Base-by-base conservation (phyloP, 345 rosid genomes). In the Arabis alpina region DNA sequence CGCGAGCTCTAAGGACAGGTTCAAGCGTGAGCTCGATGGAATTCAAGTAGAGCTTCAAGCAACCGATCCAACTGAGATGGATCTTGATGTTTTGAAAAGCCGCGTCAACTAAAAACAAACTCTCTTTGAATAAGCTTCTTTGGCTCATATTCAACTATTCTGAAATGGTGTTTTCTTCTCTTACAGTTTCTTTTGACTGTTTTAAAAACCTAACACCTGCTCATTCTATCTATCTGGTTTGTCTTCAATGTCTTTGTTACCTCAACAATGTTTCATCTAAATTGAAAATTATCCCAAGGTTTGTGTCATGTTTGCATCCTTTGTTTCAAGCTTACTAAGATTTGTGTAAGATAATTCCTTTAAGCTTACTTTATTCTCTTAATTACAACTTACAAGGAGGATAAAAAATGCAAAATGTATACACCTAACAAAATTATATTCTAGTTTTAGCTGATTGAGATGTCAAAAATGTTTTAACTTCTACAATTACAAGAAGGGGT, bases 61-160 rank as follows among this genome's bases (percentile, higher is more conserved):
- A 9, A 84, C 88, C 0, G 86, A 85, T 70, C 88, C 88, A 14
- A 81, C 86, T 15, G 89, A 85, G 75, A 85, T 85, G 86, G 83
- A 79, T 75, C 89, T 85, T 5, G 86, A 85, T 68, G 89, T 85
- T 64, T 69, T 82, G 39, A 85, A 62, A 71, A 82, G 85, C 79
- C 86, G 89, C 16, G 80, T 75, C 71, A 78, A 54, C 74, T 81
- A 68, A 75, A 68, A 3, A 9, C 8, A 5, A 54, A 13, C 11
- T 6, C 70, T 68, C 28, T 51, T 67, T 74, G 56, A 74, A 60
- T 74, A 75, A 42, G 45, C 25, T 68, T 13, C 44, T 75, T 37
- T 32, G 1, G 3, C 12, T 59, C 49, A 50, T 74, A 66, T 51
- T 66, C 15, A 34, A 65, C 71, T 52, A 32, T 74, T 68, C 39